Evolutionary conservation across 257 asterid genomes (phyloP).

Genomic region (Anisodus tanguticus): DNA sequence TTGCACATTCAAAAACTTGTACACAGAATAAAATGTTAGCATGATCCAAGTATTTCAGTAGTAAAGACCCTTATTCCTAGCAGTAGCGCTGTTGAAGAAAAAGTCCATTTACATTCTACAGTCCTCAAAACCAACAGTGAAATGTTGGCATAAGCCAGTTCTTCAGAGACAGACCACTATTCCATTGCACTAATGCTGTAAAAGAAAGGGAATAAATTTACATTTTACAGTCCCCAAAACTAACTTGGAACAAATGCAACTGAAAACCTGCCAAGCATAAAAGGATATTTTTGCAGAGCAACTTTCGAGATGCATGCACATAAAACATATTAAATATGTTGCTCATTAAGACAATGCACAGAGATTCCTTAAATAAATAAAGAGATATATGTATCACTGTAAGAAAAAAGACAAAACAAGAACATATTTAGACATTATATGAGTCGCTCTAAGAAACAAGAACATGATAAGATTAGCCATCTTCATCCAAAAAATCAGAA

Average conservation of each 20-base stretch:
- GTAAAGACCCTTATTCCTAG: neutral
- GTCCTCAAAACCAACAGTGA: neutral
- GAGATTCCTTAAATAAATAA: neutral
- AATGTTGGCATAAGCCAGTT: neutral
- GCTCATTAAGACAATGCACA: neutral
- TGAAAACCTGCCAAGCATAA: slow-evolving; percentile 12
- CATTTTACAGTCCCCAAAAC: slow-evolving; percentile 19
- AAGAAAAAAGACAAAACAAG: neutral
- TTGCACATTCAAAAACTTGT: neutral
- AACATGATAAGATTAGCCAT: slow-evolving; percentile 22
- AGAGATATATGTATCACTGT: neutral
- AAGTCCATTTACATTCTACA: neutral
- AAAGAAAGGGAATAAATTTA: neutral
- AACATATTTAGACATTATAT: neutral
- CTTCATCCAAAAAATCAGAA: slow-evolving; percentile 26
- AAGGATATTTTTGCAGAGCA: neutral
- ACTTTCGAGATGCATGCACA: slow-evolving; percentile 13
- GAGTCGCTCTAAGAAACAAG: slow-evolving; percentile 18
- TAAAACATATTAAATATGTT: slow-evolving; percentile 1
- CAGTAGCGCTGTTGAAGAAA: neutral
- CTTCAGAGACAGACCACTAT: neutral
- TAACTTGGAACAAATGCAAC: slow-evolving; percentile 19
- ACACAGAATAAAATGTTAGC: neutral
- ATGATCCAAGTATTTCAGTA: neutral
- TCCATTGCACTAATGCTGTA: neutral